A percentile compares a stretch with the other conserved stretches of the same genome.
Evolutionary conservation across 768 basidiomycete genomes (phyloP).

Genomic region (Rhodotorula sphaerocarpa): DNA sequence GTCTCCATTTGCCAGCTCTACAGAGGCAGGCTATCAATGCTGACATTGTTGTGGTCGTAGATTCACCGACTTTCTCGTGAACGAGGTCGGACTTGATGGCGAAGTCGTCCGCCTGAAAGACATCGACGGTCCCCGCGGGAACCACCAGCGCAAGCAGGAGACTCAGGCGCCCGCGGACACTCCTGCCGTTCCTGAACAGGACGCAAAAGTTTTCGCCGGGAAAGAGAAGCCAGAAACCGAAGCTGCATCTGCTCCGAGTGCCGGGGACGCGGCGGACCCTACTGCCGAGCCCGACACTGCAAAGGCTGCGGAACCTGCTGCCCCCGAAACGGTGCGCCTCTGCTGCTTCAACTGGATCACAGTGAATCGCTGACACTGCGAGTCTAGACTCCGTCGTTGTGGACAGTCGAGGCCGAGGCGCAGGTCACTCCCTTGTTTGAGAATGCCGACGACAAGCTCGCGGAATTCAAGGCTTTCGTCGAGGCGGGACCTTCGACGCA

Average conservation of each 20-base stretch:
- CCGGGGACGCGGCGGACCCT: constrained; percentile 7
- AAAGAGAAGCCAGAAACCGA: constrained; percentile 25
- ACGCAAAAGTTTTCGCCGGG: not conserved
- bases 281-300: constrained; percentile 28
- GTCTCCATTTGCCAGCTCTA: constrained; percentile 30
- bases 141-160: not conserved
- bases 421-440: constrained; percentile 20
- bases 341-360: too few species aligned
- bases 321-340: too few species aligned
- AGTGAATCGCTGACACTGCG: too few species aligned
- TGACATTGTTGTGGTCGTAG: constrained; percentile 39
- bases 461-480: constrained; percentile 46
- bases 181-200: not conserved
- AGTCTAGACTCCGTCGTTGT: not conserved
- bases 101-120: constrained; percentile 73
- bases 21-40: not conserved
- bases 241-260: not conserved
- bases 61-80: constrained; percentile 94
- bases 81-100: constrained; percentile 74
- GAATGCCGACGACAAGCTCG: constrained; percentile 46
- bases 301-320: constrained; percentile 35
- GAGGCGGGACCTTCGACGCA: constrained; percentile 5
- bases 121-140: constrained; percentile 55
- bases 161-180: constrained; percentile 32
- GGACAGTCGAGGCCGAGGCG: constrained; percentile 9